phyloP scores from a whole-genome alignment of 495 filamentous ascomycete genomes.

The Aspergillus ostianus region DNA sequence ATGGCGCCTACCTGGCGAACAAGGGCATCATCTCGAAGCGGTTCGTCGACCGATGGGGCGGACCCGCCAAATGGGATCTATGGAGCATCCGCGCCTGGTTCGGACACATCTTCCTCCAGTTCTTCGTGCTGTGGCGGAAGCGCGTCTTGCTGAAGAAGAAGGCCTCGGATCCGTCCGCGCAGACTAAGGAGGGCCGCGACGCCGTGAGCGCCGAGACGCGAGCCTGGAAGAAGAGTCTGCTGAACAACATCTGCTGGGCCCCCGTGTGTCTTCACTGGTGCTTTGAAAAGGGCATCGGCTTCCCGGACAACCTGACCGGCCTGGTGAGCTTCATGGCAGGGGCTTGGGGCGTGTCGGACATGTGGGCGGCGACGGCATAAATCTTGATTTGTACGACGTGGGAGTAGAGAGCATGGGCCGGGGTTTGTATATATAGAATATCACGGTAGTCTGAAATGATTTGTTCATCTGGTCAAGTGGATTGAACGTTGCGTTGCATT shows the following conservation, averaged over 20 bases:
- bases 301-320: conserved; percentile 64
- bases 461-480: conserved; percentile 8
- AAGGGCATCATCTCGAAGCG: conserved; percentile 51
- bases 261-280: conserved; percentile 80
- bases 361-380: conserved; percentile 35
- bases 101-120: conserved; percentile 71
- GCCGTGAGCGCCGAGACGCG: conserved; percentile 40
- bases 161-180: conserved; percentile 19
- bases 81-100: conserved; percentile 84
- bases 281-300: conserved; percentile 66
- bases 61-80: conserved; percentile 54
- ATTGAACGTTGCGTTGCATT: background rate
- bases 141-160: conserved; percentile 35
- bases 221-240: conserved; percentile 44
- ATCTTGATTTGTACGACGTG: background rate
- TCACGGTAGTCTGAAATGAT: conserved; percentile 1
- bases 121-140: conserved; percentile 60
- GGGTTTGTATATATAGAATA: conserved; percentile 9
- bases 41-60: conserved; percentile 57
- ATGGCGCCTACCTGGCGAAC: conserved; percentile 70
- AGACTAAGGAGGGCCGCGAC: conserved; percentile 37
- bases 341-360: conserved; percentile 38
- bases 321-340: conserved; percentile 61
- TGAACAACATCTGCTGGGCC: conserved; percentile 55
- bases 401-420: background rate